Evolutionary conservation across 106 monocot genomes (phyloP), one percentile per base, ranked within the genome.

Genomic region (Vanilla planifolia): DNA sequence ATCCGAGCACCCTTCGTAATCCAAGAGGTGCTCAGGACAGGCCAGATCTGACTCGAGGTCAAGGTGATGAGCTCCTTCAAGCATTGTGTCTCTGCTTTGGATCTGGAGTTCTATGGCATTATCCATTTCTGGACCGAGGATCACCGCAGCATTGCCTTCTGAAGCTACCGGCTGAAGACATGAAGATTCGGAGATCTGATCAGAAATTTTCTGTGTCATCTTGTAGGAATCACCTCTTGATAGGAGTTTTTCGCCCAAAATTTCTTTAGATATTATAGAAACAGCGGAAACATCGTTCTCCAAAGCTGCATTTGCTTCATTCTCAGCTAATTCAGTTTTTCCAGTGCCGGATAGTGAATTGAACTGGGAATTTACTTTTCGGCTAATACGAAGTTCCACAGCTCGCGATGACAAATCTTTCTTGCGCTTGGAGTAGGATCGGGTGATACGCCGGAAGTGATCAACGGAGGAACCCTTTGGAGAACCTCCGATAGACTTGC

Each of bases 11-110:
- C 59, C 72, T 7, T 52, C 67, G 24, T 59, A 63, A 3, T 43
- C 48, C 0, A 76, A 62, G 59, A 92, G 60, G 52, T 72, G 45
- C 72, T 92, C 91, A 1, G 79, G 75, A 67, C 91, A 92, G 1
- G 68, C 76, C 6, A 92, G 81, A 44, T 80, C 70, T 16, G 66
- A 57, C 30, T 61, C 43, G 62, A 69, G 62, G 43, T 73, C 78
- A 17, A 47, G 32, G 5, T 61, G 57, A 46, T 39, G 28, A 19
- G 30, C 15, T 25, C 36, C 55, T 34, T 43, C 39, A 5, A 2
- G 47, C 15, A 32, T 55, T 7, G 19, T 55, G 14, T 20, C 32
- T 15, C 46, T 22, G 26, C 43, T 33, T 30, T 67, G 47, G 50
- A 72, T 40, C 53, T 60, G 67, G 13, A 52, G 27, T 28, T 22